Base-by-base conservation (phyloP, 2,329 filamentous ascomycete genomes). In the Neonectria ditissima region DNA sequence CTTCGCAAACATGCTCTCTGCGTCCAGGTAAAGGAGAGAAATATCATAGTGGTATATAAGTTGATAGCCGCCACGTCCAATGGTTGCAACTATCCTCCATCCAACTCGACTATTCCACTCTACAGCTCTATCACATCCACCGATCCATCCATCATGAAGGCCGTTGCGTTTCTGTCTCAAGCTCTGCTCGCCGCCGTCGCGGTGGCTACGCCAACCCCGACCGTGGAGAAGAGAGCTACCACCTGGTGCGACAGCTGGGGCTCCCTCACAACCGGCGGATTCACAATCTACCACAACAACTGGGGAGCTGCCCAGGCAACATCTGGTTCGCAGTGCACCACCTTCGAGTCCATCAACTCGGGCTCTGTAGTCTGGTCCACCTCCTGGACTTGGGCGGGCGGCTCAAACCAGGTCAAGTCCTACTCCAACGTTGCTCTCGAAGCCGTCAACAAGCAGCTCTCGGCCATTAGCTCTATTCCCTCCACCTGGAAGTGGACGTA, bases 201-300 rank as follows among this genome's bases (percentile, higher is more conserved):
- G 18, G 62, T 69, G 47, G 74, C 75, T n/a, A 65, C 71, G 13
- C 75, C 76, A 10, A 71, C 73, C 18, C 47, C 26, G 2, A 69
- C 72, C 18, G 44, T 79, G 47, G 73, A 78, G 26, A 77, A 79
- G 66, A 75, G 79, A 20, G 74, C 76, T 48, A 73, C 71, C 3
- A 69, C 71, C 45, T 73, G 70, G 69, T 84, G 82, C 62, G 81
- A 75, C 28, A 75, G 80, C 63, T 84, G 73, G 66, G 81, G 73
- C 37, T 76, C 78, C 3, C 59, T 75, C 26, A 69, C 71, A 1
- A 78, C 77, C 0, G 80, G 80, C 43, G 76, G 74, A 39, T 86
- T 82, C 74, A 85, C 78, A 54, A 69, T 86, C 56, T 86, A 85
- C 76, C 83, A 86, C 71, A 81, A 86, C 75, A 82, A 84, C 67